phyloP scores from a whole-genome alignment of 768 basidiomycete genomes.

The Serendipita vermifera region DNA sequence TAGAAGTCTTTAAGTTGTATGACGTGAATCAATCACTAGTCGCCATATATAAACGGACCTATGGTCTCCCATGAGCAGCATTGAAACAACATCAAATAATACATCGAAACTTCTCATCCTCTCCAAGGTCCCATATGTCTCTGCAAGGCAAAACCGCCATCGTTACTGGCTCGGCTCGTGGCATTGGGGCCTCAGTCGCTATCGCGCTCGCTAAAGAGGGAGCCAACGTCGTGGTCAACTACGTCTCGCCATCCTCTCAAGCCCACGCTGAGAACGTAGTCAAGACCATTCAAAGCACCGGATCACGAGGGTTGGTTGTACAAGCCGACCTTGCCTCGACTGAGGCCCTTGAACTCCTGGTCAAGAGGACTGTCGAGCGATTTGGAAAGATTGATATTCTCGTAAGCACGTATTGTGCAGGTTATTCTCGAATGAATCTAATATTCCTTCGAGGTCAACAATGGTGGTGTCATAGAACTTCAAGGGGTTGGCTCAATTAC shows the following conservation, averaged over 20 bases:
- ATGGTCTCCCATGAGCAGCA: too few relatives aligned
- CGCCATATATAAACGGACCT: too few relatives aligned
- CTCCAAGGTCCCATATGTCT: too few relatives aligned
- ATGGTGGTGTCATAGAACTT: slow-evolving; percentile 40
- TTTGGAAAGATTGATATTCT: slow-evolving; percentile 46
- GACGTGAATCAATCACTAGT: too few relatives aligned
- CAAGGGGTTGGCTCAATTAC: slow-evolving; percentile 32
- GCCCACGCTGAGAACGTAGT: slow-evolving; percentile 36
- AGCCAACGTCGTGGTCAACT: slow-evolving; percentile 47
- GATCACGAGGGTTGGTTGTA: slow-evolving; percentile 34
- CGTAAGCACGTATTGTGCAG: too few relatives aligned
- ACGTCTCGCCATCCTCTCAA: slow-evolving; percentile 29
- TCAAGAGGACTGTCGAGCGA: slow-evolving; percentile 35
- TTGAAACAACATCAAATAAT: too few relatives aligned
- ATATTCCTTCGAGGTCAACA: too few relatives aligned
- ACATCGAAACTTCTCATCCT: too few relatives aligned
- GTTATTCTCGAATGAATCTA: too few relatives aligned
- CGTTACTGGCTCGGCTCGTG: slow-evolving; percentile 48
- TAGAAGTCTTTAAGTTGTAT: too few relatives aligned
- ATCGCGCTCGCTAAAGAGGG: slow-evolving; percentile 41
- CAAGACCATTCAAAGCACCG: slow-evolving; percentile 34
- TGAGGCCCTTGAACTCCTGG: slow-evolving; percentile 34
- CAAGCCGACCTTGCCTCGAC: slow-evolving; percentile 40
- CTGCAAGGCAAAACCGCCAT: slow-evolving; percentile 39
- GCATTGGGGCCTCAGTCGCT: slow-evolving; percentile 46